A percentile compares a stretch with the other conserved stretches of the same genome.
Evolutionary conservation across 1,284 basidiomycete species (phyloP).

Genomic region (Ganoderma lucidum): DNA sequence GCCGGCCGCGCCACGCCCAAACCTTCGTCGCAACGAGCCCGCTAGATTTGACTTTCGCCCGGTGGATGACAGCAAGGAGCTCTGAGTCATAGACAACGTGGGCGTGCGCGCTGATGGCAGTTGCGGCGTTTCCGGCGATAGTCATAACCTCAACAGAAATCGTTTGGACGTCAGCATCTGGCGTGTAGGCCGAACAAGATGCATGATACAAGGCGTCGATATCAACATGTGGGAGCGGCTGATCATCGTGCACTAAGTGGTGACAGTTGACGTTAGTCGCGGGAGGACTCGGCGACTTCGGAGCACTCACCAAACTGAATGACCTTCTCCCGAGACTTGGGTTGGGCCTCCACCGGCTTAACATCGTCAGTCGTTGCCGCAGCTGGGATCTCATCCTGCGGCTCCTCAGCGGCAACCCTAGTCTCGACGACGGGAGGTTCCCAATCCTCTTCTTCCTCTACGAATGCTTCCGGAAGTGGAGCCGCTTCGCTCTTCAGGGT

Average conservation of each 20-base stretch:
- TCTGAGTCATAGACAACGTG: conserved; percentile 79
- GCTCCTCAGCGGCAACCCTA: conserved; percentile 15
- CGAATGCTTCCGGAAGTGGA: conserved; percentile 24
- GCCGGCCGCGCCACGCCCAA: conserved; percentile 77
- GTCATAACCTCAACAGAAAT: conserved; percentile 77
- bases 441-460: conserved; percentile 20
- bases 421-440: background rate
- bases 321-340: conserved; percentile 14
- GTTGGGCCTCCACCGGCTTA: conserved; percentile 19
- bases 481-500: conserved; percentile 54
- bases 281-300: no score
- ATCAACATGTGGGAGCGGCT: conserved; percentile 58
- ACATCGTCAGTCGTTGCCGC: background rate
- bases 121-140: conserved; percentile 59
- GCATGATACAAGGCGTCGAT: conserved; percentile 53
- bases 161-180: conserved; percentile 53
- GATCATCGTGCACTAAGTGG: conserved; percentile 49
- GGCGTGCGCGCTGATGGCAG: conserved; percentile 49
- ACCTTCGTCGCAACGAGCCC: conserved; percentile 74
- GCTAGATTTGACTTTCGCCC: conserved; percentile 66
- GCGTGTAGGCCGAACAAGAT: conserved; percentile 35
- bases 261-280: conserved; percentile 2
- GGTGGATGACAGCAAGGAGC: conserved; percentile 69
- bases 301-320: conserved; percentile 24
- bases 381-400: conserved; percentile 1